Conservation (phyloP, 1,284 basidiomycete species). For the Ceratobasidium sp. region DNA sequence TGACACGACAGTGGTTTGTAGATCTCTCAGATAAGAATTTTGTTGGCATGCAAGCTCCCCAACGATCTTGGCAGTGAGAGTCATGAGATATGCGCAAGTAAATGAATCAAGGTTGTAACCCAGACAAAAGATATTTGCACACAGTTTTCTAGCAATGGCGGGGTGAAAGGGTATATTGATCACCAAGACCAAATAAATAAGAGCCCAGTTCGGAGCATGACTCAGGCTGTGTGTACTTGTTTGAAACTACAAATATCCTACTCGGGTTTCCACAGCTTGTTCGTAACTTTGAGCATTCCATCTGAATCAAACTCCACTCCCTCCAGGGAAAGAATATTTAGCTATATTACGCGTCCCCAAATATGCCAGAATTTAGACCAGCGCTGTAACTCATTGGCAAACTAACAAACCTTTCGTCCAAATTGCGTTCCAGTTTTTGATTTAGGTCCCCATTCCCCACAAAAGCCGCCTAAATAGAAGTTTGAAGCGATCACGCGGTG, state of each 20-base stretch:
- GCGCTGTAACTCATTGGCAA: no score
- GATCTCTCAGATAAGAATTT: conserved; percentile 28
- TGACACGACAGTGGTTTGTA: conserved; percentile 37
- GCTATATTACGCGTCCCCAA: conserved; percentile 47
- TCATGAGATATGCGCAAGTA: background rate
- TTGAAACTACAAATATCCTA: background rate
- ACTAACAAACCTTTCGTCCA: conserved; percentile 48
- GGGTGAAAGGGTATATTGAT: no score
- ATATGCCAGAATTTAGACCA: no score
- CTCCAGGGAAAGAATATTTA: conserved; percentile 57
- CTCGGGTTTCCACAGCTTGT: conserved; percentile 7
- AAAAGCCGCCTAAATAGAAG: conserved; percentile 65
- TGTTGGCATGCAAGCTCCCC: conserved; percentile 38
- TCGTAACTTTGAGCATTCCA: conserved; percentile 52
- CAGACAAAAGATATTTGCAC: no score
- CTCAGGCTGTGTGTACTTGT: background rate
- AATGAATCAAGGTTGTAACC: no score
- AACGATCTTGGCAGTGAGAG: conserved; percentile 15
- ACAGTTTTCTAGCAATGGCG: no score
- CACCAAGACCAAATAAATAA: no score
- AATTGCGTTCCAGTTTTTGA: conserved; percentile 48
- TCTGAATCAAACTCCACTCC: conserved; percentile 58
- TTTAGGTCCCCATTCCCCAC: conserved; percentile 63
- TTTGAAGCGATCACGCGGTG: conserved; percentile 69
- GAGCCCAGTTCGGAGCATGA: background rate